Percentiles rank a stretch among this genome's conserved stretches.
These are phyloP conservation scores for Fusarium vanettenii DNA, from an alignment of 2,329 filamentous ascomycete species.

Conservation along the genomic window DNA sequence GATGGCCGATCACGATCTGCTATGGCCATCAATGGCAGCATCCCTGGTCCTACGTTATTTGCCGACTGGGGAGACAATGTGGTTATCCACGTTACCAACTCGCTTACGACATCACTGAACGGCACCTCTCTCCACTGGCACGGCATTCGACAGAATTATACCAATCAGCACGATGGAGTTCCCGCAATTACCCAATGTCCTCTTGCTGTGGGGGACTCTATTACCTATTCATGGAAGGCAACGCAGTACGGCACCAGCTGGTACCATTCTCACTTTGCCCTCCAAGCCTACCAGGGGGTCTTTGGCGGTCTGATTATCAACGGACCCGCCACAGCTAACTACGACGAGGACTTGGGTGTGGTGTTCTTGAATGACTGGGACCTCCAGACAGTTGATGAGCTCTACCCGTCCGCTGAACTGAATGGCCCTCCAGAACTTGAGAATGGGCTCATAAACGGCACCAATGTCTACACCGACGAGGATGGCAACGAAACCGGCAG, in stretches of 20 bases:
- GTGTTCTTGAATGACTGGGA: constrained; percentile 71
- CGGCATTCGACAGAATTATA: constrained; percentile 69
- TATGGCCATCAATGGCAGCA: constrained; percentile 65
- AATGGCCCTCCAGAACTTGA: constrained; percentile 52
- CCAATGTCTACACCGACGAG: constrained; percentile 51
- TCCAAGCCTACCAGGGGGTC: constrained; percentile 64
- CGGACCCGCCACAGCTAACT: constrained; percentile 67
- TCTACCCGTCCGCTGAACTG: constrained; percentile 45
- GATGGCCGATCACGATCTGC: constrained; percentile 58
- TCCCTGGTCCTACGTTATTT: constrained; percentile 69
- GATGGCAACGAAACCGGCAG: neutral
- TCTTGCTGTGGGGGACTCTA: constrained; percentile 62
- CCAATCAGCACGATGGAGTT: constrained; percentile 68
- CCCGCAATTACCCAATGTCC: constrained; percentile 67
- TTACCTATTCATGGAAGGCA: constrained; percentile 69
- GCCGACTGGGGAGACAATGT: constrained; percentile 64
- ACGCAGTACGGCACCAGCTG: constrained; percentile 70
- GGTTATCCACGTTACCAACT: constrained; percentile 66
- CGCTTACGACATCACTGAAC: constrained; percentile 55
- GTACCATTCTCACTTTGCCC: constrained; percentile 70
- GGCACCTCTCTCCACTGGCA: constrained; percentile 70
- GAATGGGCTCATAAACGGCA: constrained; percentile 60
- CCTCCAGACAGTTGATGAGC: constrained; percentile 56
- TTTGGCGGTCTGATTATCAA: constrained; percentile 71
- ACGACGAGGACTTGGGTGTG: constrained; percentile 72